Base-by-base conservation (phyloP, 306 rosid species). In the Hippophae tibetana region DNA sequence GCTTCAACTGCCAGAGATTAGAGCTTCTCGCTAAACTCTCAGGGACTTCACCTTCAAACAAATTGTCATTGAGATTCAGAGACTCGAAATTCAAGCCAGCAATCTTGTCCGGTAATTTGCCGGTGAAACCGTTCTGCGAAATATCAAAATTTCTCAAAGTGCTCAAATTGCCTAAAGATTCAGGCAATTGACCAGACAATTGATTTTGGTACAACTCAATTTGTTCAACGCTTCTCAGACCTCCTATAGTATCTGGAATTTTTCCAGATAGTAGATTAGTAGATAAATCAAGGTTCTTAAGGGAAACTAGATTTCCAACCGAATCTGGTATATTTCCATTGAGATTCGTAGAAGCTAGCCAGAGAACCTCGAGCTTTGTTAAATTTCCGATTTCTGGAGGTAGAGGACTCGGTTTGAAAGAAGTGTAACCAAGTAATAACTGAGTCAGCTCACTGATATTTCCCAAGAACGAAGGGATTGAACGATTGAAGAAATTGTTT, bases 371-470 rank as follows among this genome's bases (percentile, higher is more conserved):
- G 0, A 92, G 88, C 47, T 79, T 83, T 0, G 70, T 67, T 2
- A 92, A 68, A 55, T 82, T 88, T 64, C 99, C 99, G 18, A 88
- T 61, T 13, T 85, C 80, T 1, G 74, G 40, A 56, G 99, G 95
- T 9, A 92, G 55, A n/a, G 69, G 70, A 12, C 73, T 48, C 50
- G 76, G 72, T 12, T 52, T 76, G 48, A 76, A 50, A 0, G 82
- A 73, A 53, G 76, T 86, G 13, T 9, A 58, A 52, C 75, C 82
- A 2, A 92, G 73, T 26, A 45, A 78, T 26, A 92, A 53, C 0
- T 5, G 57, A 60, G 77, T 82, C 64, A 92, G 60, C 82, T 76
- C 77, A 3, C 52, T 75, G 50, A 88, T 90, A 54, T 82, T 85
- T 10, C 95, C 82, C 13, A 92, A 57, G 50, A 70, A 79, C 6